Conservation (phyloP, 306 rosid genomes). For the Sesbania bispinosa region DNA sequence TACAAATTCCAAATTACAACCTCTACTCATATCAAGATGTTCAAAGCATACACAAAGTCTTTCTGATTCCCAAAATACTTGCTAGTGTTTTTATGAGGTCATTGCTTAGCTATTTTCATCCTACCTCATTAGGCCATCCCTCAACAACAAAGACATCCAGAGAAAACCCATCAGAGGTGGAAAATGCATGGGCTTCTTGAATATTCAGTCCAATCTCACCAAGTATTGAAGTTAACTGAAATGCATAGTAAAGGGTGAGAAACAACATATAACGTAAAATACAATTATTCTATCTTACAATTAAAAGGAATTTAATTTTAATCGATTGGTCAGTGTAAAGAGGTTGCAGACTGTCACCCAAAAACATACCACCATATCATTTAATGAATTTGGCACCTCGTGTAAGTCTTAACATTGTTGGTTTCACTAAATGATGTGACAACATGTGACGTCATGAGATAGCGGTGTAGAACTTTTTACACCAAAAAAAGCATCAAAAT, state of each 20-base stretch:
- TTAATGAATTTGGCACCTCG: neutral
- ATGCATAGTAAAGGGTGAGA: slow-evolving; percentile 34
- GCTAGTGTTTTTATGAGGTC: slow-evolving; percentile 11
- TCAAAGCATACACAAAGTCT: slow-evolving; percentile 15
- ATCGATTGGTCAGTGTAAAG: neutral
- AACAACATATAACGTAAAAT: slow-evolving; percentile 1
- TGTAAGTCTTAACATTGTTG: neutral
- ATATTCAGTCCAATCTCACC: slow-evolving; percentile 94
- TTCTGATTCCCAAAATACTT: slow-evolving; percentile 17
- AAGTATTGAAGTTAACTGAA: slow-evolving; percentile 84
- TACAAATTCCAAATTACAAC: slow-evolving; percentile 7
- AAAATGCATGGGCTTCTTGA: slow-evolving; percentile 99
- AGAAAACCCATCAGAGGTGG: slow-evolving; percentile 94
- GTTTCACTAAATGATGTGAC: slow-evolving; percentile 4
- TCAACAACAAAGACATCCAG: slow-evolving; percentile 95
- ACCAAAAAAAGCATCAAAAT: neutral
- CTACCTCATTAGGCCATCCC: slow-evolving; percentile 94
- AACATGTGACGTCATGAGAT: neutral
- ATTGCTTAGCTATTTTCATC: slow-evolving; percentile 21
- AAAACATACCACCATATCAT: neutral
- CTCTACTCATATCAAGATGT: slow-evolving; percentile 9
- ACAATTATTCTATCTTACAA: slow-evolving; percentile 7
- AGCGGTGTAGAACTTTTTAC: neutral
- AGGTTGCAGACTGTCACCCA: neutral
- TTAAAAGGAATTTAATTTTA: neutral